Conservation (phyloP, 352 stramenopile species). For the Chrysophaeum taylorii region DNA sequence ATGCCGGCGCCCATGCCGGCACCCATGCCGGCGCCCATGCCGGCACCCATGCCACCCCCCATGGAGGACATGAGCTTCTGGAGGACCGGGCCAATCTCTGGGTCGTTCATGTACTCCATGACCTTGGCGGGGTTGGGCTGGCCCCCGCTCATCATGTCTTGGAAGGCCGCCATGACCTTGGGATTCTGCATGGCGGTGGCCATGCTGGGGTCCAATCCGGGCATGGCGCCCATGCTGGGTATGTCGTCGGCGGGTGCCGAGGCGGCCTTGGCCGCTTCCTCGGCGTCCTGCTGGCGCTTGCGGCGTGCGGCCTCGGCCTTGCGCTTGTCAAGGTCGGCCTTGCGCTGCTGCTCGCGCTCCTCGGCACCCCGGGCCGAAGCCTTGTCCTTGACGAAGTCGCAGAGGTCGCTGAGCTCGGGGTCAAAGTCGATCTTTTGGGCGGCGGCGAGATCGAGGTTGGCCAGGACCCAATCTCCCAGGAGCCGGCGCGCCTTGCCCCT, state of each 20-base stretch:
- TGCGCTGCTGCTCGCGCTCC: constrained; percentile 40
- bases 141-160: constrained; percentile 44
- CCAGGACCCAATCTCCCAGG: constrained; percentile 35
- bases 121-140: constrained; percentile 45
- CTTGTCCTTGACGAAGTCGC: constrained; percentile 45
- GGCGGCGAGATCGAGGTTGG: constrained; percentile 44
- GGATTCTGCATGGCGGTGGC: constrained; percentile 43
- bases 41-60: constrained; percentile 7
- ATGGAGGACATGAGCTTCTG: constrained; percentile 31
- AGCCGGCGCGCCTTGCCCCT: constrained; percentile 36
- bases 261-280: constrained; percentile 40
- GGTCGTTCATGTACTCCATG: constrained; percentile 52
- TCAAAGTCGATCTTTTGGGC: constrained; percentile 54
- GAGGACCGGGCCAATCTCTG: constrained; percentile 42
- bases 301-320: constrained; percentile 21
- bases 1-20: constrained; percentile 65
- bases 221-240: constrained; percentile 55
- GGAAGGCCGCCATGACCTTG: constrained; percentile 42
- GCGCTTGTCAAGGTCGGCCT: constrained; percentile 11
- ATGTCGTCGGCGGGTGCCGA: constrained; percentile 38
- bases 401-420: constrained; percentile 37
- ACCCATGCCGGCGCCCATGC: constrained; percentile 35
- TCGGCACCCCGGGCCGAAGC: constrained; percentile 6
- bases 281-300: constrained; percentile 46
- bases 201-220: constrained; percentile 48